A percentile compares a stretch with the other conserved stretches of the same genome.
Evolutionary conservation across 2,329 filamentous ascomycete species (phyloP).

Genomic region (Elsinoe fawcettii): DNA sequence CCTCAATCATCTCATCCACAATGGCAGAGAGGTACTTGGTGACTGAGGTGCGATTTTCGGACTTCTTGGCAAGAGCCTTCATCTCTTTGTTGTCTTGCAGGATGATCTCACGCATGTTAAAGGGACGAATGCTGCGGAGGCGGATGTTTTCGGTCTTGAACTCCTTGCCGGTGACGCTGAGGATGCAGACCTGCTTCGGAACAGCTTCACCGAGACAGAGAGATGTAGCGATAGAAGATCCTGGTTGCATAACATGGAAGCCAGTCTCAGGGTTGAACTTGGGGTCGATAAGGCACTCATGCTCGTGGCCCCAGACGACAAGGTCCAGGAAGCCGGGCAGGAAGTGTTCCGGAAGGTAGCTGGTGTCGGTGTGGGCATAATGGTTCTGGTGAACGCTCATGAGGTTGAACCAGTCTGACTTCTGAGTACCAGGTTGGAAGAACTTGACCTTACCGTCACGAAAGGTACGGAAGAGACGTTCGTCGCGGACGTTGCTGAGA

Average conservation of each 20-base stretch:
- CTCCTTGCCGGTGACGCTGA: constrained; percentile 74
- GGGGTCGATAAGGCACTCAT: constrained; percentile 89
- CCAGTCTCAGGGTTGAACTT: constrained; percentile 73
- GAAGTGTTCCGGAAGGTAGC: constrained; percentile 91
- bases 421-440: constrained; percentile 72
- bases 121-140: constrained; percentile 82
- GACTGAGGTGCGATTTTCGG: constrained; percentile 74
- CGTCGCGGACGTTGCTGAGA: constrained; percentile 91
- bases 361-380: constrained; percentile 79
- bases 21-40: constrained; percentile 68
- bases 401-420: constrained; percentile 89
- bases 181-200: constrained; percentile 79
- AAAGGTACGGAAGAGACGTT: constrained; percentile 89
- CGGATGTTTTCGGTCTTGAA: constrained; percentile 75
- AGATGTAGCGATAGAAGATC: constrained; percentile 91
- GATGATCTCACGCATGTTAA: constrained; percentile 75
- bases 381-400: constrained; percentile 96
- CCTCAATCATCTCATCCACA: constrained; percentile 77
- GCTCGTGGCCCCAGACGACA: constrained; percentile 94
- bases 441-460: constrained; percentile 90
- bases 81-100: constrained; percentile 69
- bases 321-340: constrained; percentile 86
- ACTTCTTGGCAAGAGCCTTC: constrained; percentile 67
- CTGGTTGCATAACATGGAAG: constrained; percentile 95
- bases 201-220: constrained; percentile 83